Evolutionary conservation across 208 protist genomes (phyloP), one percentile per base, ranked within the genome.

Genomic region (Trypanosoma scelopori): DNA sequence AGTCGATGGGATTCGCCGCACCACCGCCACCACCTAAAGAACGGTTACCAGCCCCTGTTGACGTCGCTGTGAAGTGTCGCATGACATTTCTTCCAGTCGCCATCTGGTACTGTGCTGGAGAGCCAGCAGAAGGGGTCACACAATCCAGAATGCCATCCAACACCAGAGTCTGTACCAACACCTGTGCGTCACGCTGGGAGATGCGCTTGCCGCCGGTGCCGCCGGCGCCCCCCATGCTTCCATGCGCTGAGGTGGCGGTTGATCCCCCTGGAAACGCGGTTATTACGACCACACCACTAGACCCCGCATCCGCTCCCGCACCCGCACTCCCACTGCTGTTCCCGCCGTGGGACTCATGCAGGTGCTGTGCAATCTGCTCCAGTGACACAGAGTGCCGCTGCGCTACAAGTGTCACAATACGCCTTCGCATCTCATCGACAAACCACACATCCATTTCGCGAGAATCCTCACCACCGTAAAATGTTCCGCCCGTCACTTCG

Each of bases 401-500:
- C 6, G 70, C 65, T 18, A 91, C 86, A 61, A 80, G 81, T 18
- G 76, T 58, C 1, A 92, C 82, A 35, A 89, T 78, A 30, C 78
- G 78, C 1, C 81, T 60, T 7, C 87, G 76, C 74, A 90, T 76
- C 65, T 92, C 81, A 58, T 93, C 87, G 22, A 95, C 78, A 68
- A 88, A 91, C 32, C 70, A 77, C 20, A 90, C 78, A 55, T 94
- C 89, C 35, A 92, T 69, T 46, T 92, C 82, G 15, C 67, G 73
- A 6, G 73, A 63, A 41, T 79, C 73, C 57, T 91, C 84, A 46
- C 87, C 84, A 55, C 81, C 82, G 71, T 95, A 95, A 65, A 93
- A 91, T 20, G 83, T 84, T 35, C 90, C 90, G 12, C 90, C 90
- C 0, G 90, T 95, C 0, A 95, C 82, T 25, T 78, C 65, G 27